Conservation (phyloP, 23 red algal species). For the Gracilaria vermiculophylla region DNA sequence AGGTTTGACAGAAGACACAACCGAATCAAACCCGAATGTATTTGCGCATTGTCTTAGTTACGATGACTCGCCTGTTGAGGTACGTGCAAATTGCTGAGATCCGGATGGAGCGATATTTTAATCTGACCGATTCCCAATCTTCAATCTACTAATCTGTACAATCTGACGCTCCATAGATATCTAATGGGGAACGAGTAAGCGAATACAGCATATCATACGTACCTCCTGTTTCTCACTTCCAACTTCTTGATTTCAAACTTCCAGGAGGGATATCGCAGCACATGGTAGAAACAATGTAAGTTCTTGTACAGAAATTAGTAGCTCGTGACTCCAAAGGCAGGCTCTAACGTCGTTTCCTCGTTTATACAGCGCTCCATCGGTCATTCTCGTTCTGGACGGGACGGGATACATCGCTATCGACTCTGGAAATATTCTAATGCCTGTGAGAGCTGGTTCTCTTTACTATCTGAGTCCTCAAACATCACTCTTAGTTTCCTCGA, state of each 20-base stretch:
- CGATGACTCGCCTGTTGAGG: slow-evolving; percentile 45
- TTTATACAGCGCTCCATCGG: slow-evolving; percentile 39
- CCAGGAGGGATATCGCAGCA: slow-evolving; percentile 42
- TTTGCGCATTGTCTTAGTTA: slow-evolving; percentile 42
- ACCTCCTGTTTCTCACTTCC: slow-evolving; percentile 52
- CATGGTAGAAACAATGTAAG: slow-evolving; percentile 53
- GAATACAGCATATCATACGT: slow-evolving; percentile 38
- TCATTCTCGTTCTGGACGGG: slow-evolving; percentile 54
- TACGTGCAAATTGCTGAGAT: background rate
- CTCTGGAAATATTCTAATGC: slow-evolving; percentile 12
- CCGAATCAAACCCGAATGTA: background rate
- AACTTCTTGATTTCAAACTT: slow-evolving; percentile 48
- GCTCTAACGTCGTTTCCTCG: background rate
- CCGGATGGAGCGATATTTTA: no score
- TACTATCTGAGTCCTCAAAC: slow-evolving; percentile 58
- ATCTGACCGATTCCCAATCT: no score
- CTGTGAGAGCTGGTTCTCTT: slow-evolving; percentile 30
- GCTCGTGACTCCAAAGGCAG: background rate
- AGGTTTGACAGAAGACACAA: slow-evolving; percentile 33
- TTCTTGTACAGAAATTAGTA: background rate
- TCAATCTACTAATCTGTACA: no score
- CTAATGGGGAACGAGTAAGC: slow-evolving; percentile 43
- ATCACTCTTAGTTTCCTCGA: slow-evolving; percentile 29
- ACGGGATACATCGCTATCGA: slow-evolving; percentile 30
- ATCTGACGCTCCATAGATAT: slow-evolving; percentile 14